These are phyloP conservation scores for Penicillium chermesinum DNA, from an alignment of 495 filamentous ascomycete genomes.

Conservation along the genomic window DNA sequence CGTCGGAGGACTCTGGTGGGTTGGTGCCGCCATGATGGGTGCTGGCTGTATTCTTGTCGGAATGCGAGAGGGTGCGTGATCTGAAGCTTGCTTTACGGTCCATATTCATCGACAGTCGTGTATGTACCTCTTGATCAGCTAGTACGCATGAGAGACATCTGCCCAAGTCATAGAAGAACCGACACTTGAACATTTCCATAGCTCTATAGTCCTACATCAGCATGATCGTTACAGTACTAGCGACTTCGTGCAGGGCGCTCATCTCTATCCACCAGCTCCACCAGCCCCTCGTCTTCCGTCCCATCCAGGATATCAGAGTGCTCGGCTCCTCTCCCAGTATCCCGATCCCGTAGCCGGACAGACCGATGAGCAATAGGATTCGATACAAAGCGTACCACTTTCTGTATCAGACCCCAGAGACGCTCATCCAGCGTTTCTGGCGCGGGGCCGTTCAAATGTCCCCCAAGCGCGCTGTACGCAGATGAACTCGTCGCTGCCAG, in stretches of 20 bases:
- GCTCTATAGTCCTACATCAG: constrained; percentile 13
- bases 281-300: constrained; percentile 57
- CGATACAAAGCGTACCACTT: constrained; percentile 31
- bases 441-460: constrained; percentile 21
- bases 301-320: constrained; percentile 55
- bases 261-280: constrained; percentile 57
- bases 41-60: constrained; percentile 90
- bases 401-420: constrained; percentile 62
- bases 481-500: constrained; percentile 41
- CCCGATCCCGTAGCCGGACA: constrained; percentile 36
- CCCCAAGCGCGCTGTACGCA: constrained; percentile 31
- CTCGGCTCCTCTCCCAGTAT: constrained; percentile 37
- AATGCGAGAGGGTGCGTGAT: constrained; percentile 58
- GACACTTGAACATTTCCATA: constrained; percentile 7
- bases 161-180: neutral
- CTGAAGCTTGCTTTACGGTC: too few relatives aligned
- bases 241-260: constrained; percentile 4
- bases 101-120: too few relatives aligned
- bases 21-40: constrained; percentile 77
- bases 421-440: constrained; percentile 52
- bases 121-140: neutral
- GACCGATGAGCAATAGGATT: constrained; percentile 8
- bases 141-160: neutral
- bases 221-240: neutral
- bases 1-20: constrained; percentile 79